phyloP scores from a whole-genome alignment of 768 basidiomycete genomes.

The Sporobolomyces phaffii region DNA sequence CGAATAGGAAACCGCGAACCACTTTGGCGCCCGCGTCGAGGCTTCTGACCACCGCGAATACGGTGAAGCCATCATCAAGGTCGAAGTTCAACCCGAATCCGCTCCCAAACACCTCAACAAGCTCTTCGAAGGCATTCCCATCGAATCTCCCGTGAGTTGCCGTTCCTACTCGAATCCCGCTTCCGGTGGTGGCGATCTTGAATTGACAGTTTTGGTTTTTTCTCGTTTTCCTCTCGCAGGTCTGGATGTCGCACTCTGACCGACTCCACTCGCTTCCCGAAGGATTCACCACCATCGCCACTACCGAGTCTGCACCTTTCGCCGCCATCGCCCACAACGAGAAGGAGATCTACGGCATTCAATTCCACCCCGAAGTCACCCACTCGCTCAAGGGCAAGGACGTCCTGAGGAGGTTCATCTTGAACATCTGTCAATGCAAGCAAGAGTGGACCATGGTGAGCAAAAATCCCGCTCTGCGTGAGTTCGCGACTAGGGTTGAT shows the following conservation, averaged over 20 bases:
- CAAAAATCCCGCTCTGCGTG: too few relatives aligned
- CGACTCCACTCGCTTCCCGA: conserved; percentile 75
- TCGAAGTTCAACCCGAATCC: conserved; percentile 51
- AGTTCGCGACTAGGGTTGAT: too few relatives aligned
- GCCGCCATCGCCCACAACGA: conserved; percentile 87
- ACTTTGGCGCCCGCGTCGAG: conserved; percentile 72
- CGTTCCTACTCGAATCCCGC: too few relatives aligned
- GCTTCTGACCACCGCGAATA: conserved; percentile 91
- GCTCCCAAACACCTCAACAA: conserved; percentile 52
- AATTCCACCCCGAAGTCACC: conserved; percentile 98
- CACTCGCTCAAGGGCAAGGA: conserved; percentile 85
- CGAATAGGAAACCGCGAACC: conserved; percentile 83
- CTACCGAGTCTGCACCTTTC: conserved; percentile 77
- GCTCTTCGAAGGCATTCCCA: conserved; percentile 79
- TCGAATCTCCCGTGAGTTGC: conserved; percentile 69
- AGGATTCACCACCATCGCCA: conserved; percentile 79
- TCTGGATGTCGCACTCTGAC: conserved; percentile 99
- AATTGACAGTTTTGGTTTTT: not conserved
- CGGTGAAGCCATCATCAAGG: conserved; percentile 76
- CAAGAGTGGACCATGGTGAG: conserved; percentile 88
- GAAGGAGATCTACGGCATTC: conserved; percentile 88
- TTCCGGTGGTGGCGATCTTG: too few relatives aligned
- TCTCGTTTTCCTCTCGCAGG: conserved; percentile 53
- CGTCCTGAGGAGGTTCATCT: conserved; percentile 76
- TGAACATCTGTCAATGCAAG: conserved; percentile 73